These are phyloP conservation scores for Fraxinus dipetala DNA, from an alignment of 305 asterid genomes.

Conservation along the genomic window DNA sequence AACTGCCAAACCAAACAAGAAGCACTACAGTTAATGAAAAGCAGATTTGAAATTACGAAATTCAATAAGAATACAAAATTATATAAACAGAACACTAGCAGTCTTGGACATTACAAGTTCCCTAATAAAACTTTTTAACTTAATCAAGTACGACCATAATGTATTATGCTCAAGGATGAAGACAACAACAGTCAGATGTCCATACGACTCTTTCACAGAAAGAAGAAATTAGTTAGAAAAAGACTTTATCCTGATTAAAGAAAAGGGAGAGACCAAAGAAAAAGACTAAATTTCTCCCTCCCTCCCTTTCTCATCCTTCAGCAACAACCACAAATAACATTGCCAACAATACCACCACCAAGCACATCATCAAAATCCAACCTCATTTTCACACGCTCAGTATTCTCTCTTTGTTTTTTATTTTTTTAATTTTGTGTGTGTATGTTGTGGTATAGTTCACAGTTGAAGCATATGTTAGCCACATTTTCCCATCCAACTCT, in stretches of 20 bases:
- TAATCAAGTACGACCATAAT: background rate
- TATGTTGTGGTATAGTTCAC: too few relatives aligned
- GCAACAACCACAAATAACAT: background rate
- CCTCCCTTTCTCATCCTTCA: background rate
- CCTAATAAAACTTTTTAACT: background rate
- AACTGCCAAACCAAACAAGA: conserved; percentile 40
- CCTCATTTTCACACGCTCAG: too few relatives aligned
- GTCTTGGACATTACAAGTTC: background rate
- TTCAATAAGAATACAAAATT: background rate
- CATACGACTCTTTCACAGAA: background rate
- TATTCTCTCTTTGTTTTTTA: too few relatives aligned
- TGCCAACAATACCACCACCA: too few relatives aligned
- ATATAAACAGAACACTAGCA: background rate
- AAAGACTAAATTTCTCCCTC: background rate
- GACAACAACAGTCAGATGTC: background rate
- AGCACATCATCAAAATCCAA: too few relatives aligned
- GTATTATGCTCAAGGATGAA: background rate
- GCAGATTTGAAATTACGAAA: background rate
- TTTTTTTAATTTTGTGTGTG: too few relatives aligned
- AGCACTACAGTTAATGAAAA: background rate
- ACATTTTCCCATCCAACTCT: background rate
- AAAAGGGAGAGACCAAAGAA: background rate
- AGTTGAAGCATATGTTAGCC: too few relatives aligned
- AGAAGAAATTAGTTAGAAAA: background rate
- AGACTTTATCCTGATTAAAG: background rate